Evolutionary conservation across 2,329 filamentous ascomycete species (phyloP).

Genomic region (Neofusicoccum laricinum): DNA sequence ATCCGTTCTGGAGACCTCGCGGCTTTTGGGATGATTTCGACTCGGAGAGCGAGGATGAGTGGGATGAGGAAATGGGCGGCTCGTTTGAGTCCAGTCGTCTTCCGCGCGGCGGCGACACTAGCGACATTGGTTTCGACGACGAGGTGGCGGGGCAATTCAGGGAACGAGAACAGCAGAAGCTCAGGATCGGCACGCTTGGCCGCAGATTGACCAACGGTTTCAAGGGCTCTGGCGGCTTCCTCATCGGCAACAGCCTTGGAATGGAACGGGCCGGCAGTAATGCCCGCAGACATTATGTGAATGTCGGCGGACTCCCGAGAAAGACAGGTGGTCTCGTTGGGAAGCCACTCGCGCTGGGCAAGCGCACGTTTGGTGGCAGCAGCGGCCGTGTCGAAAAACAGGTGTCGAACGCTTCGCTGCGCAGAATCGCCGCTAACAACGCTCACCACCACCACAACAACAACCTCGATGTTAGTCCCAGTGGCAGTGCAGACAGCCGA

Average conservation of each 20-base stretch:
- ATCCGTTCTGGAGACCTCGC: constrained; percentile 62
- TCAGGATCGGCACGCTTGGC: constrained; percentile 21
- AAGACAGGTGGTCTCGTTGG: background rate
- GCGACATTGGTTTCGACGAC: constrained; percentile 31
- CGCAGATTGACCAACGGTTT: constrained; percentile 37
- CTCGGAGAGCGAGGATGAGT: constrained; percentile 37
- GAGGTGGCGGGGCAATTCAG: background rate
- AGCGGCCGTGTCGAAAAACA: constrained; percentile 5
- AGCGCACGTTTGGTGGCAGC: background rate
- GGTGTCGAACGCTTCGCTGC: background rate
- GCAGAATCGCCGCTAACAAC: background rate
- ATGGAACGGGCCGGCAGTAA: constrained; percentile 49
- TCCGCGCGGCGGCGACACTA: constrained; percentile 47
- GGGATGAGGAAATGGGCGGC: constrained; percentile 24
- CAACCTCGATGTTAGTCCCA: background rate
- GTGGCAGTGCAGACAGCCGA: background rate
- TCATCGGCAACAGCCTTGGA: constrained; percentile 56
- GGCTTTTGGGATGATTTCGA: constrained; percentile 60
- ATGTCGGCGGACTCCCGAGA: background rate
- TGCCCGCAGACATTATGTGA: constrained; percentile 40
- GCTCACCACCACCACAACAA: background rate
- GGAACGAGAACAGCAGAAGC: background rate
- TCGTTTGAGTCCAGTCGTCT: constrained; percentile 23
- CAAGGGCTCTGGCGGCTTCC: constrained; percentile 42
- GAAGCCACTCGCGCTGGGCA: background rate